Percentiles rank a stretch among this genome's conserved stretches.
These are phyloP conservation scores for Oenanthe sinensis DNA, from an alignment of 129 eudicot species.

Conservation along the genomic window DNA sequence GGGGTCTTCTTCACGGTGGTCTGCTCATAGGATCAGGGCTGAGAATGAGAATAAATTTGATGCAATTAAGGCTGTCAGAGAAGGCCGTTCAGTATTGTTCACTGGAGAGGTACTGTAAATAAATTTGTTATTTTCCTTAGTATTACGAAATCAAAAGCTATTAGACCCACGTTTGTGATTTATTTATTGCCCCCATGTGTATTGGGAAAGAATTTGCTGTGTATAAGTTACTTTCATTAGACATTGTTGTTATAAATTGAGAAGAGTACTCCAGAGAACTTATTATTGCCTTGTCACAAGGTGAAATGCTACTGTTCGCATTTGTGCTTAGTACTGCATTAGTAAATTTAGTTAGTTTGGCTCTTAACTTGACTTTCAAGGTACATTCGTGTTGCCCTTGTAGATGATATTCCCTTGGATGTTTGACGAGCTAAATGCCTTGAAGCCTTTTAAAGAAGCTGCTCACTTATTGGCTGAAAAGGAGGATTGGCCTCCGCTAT, in stretches of 20 bases:
- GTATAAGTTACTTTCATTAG: background rate
- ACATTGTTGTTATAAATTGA: background rate
- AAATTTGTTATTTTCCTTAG: background rate
- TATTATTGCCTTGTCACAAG: background rate
- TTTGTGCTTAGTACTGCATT: no score
- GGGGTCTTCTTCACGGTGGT: conserved; percentile 94
- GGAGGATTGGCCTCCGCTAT: conserved; percentile 89
- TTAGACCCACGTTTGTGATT: background rate
- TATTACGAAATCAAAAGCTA: background rate
- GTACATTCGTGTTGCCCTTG: background rate
- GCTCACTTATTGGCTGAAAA: conserved; percentile 73
- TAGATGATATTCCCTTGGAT: conserved; percentile 97
- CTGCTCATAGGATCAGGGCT: conserved; percentile 66
- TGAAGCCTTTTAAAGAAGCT: conserved; percentile 80
- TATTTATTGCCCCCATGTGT: background rate
- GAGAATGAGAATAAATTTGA: conserved; percentile 51
- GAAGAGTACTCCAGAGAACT: background rate
- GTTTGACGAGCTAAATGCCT: conserved; percentile 81
- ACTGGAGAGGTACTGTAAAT: conserved; percentile 65
- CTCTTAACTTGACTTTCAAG: background rate
- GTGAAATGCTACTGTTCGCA: background rate
- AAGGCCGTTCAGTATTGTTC: conserved; percentile 65
- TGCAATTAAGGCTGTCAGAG: conserved; percentile 70
- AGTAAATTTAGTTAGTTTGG: background rate
- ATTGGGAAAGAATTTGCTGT: background rate